Evolutionary conservation across 306 rosid species (phyloP), one percentile per base, ranked within the genome.

Genomic region (Rosa lucieae): DNA sequence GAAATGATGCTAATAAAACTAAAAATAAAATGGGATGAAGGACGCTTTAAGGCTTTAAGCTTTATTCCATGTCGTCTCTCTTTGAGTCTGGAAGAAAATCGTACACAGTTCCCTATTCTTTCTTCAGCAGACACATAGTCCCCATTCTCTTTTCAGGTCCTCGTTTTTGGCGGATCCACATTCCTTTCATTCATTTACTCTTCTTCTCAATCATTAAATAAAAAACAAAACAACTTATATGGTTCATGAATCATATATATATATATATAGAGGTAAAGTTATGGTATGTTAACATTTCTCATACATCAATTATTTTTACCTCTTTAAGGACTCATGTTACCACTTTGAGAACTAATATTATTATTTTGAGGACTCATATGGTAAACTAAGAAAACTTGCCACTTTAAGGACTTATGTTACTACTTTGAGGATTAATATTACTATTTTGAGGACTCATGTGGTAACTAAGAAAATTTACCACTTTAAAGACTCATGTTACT

Each of bases 71-170:
- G 85, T 85, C 88, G 78, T 86, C 71, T 83, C 85, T 85, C 86
- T 74, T 85, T 89, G 92, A 87, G 88, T 91, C 85, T 83, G 79
- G 84, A 90, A 84, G 94, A 86, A 88, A 89, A 89, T 84, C 84
- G 90, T 89, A 87, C 94, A 85, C 90, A 85, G 87, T 92, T 89
- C 90, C 87, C 89, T 76, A 92, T 88, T 90, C 86, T 90, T 83
- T 87, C 12, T 66, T 18, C 21, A 55, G 61, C 70, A 62, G 77
- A 82, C 84, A 82, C 71, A 59, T 70, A 86, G 87, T 78, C 89
- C 93, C 89, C 89, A 71, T 88, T 86, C 86, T 91, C 90, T 83
- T 90, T 90, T 90, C 88, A 84, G 89, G 74, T 68, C 91, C 91
- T 89, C 88, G 89, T 55, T 84, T 84, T 81, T 88, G 79, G 86